A percentile compares a stretch with the other conserved stretches of the same genome.
These are phyloP conservation scores for Schizophyllum commune DNA, from an alignment of 1,284 basidiomycete genomes.

Conservation along the genomic window DNA sequence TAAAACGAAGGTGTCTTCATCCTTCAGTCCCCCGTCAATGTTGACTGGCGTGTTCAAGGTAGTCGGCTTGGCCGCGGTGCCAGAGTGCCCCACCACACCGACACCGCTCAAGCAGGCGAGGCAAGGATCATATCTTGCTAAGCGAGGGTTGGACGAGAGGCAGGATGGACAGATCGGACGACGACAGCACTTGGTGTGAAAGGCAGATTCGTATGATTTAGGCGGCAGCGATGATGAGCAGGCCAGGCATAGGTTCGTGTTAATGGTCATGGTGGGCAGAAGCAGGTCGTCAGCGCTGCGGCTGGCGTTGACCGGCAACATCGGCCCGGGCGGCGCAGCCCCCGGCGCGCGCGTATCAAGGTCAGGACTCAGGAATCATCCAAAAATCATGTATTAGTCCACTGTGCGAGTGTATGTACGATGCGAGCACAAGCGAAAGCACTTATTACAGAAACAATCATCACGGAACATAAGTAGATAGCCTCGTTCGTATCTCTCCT, in stretches of 20 bases:
- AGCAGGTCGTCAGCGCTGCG: neutral
- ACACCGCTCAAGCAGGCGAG: conserved; percentile 54
- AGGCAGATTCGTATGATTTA: conserved; percentile 20
- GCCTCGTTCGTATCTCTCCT: neutral
- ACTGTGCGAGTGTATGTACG: too few relatives aligned
- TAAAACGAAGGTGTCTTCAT: conserved; percentile 55
- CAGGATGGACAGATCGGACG: conserved; percentile 54
- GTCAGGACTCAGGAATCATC: too few relatives aligned
- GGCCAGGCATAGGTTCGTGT: conserved; percentile 45
- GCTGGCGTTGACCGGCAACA: too few relatives aligned
- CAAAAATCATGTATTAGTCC: too few relatives aligned
- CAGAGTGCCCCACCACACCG: conserved; percentile 29
- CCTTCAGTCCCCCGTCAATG: conserved; percentile 44
- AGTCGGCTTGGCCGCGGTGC: conserved; percentile 1
- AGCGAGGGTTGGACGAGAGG: conserved; percentile 44
- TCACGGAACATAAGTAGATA: neutral
- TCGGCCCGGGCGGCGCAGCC: too few relatives aligned
- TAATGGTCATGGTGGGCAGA: conserved; percentile 2
- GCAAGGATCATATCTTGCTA: conserved; percentile 58
- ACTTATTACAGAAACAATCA: neutral
- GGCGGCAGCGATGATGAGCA: conserved; percentile 55
- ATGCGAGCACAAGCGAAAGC: neutral
- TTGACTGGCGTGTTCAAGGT: conserved; percentile 22
- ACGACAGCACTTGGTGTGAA: conserved; percentile 49
- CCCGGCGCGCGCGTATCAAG: too few relatives aligned